Conservation (phyloP, 192 early-diverging fungal genomes). For the Kickxella alabastrina region DNA sequence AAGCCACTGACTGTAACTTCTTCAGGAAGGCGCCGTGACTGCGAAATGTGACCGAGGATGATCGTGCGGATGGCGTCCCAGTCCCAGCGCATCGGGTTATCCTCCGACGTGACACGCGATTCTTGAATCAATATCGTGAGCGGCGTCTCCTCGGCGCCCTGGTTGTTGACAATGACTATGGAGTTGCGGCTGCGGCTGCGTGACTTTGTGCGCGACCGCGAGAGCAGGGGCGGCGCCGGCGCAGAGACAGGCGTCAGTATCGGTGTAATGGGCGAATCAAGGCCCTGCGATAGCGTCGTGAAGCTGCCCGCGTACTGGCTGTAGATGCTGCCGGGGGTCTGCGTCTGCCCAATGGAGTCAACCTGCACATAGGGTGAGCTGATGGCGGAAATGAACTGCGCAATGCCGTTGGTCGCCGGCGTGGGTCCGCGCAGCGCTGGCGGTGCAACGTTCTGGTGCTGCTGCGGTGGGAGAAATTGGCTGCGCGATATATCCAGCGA, state of each 20-base stretch:
- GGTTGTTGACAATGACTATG: constrained; percentile 17
- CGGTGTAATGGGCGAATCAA: neutral
- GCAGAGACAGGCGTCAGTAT: constrained; percentile 10
- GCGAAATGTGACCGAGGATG: constrained; percentile 27
- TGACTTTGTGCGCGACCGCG: constrained; percentile 46
- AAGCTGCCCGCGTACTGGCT: constrained; percentile 6
- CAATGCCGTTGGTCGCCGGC: constrained; percentile 1
- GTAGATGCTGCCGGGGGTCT: constrained; percentile 9
- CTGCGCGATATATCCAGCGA: constrained; percentile 39
- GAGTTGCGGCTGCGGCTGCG: constrained; percentile 46
- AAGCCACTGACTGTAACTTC: constrained; percentile 25
- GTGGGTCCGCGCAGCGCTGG: constrained; percentile 22
- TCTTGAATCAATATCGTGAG: constrained; percentile 31
- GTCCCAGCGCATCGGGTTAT: constrained; percentile 51
- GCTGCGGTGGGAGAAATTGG: constrained; percentile 15
- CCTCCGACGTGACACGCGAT: constrained; percentile 39
- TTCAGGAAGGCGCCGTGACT: constrained; percentile 30
- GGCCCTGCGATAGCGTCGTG: neutral
- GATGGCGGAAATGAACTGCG: constrained; percentile 12
- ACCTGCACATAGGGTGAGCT: constrained; percentile 33
- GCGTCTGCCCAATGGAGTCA: constrained; percentile 1
- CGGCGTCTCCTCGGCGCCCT: constrained; percentile 15
- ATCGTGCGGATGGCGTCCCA: constrained; percentile 36
- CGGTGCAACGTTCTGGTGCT: constrained; percentile 10
- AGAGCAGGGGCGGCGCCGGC: constrained; percentile 23